Evolutionary conservation across 208 protist genomes (phyloP).

Genomic region (Acanthamoeba sp.): DNA sequence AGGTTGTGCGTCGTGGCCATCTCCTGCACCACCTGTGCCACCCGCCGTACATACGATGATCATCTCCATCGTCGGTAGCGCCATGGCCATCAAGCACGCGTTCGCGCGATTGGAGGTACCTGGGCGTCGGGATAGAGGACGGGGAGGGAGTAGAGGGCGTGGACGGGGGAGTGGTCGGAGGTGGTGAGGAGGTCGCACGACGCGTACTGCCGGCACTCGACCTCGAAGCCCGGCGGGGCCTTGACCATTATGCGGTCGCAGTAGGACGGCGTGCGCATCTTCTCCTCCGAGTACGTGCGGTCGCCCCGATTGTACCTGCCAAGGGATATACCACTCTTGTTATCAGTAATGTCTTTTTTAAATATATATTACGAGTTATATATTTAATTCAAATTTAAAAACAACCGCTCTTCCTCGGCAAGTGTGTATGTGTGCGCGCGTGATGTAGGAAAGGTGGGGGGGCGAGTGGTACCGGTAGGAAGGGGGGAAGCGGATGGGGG

Average conservation of each 20-base stretch:
- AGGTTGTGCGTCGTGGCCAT: not conserved
- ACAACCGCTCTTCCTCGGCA: too few species aligned
- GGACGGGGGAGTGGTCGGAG: slow-evolving; percentile 50
- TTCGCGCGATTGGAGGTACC: not conserved
- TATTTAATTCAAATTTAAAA: too few species aligned
- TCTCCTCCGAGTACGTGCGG: slow-evolving; percentile 60
- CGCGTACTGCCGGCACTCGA: not conserved
- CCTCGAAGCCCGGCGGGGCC: not conserved
- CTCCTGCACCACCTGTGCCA: not conserved
- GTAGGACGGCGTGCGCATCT: slow-evolving; percentile 56
- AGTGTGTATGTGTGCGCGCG: too few species aligned
- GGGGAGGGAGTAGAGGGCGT: not conserved
- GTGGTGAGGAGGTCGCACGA: slow-evolving; percentile 44
- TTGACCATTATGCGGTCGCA: slow-evolving; percentile 44
- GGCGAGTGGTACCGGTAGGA: slow-evolving; percentile 72
- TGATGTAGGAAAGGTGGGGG: too few species aligned
- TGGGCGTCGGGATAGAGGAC: not conserved
- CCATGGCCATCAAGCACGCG: too few species aligned
- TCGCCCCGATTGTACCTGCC: slow-evolving; percentile 37
- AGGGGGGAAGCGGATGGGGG: slow-evolving; percentile 26
- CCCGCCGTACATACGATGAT: too few species aligned
- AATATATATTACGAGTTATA: too few species aligned
- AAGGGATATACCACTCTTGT: too few species aligned
- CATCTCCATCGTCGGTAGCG: too few species aligned
- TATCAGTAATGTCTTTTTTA: too few species aligned